Evolutionary conservation across 352 stramenopile genomes (phyloP), one percentile per base, ranked within the genome.

Genomic region (Globisporangium ultimum): DNA sequence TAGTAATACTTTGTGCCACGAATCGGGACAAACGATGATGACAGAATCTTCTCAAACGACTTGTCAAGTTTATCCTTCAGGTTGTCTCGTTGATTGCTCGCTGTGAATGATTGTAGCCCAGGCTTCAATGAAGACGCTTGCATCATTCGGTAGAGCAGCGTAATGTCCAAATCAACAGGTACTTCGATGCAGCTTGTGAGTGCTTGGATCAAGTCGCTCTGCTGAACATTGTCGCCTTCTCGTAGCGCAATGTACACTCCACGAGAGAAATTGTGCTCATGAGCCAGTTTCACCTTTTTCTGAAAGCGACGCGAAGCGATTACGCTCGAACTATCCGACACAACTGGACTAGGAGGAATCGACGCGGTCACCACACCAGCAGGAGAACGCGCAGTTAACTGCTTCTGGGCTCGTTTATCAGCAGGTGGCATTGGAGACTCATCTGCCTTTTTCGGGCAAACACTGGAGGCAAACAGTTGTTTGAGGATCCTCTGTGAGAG

Each of bases 231-330:
- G n/a, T 73, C 76, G 21, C 80, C 81, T 66, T 92, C 81, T 24
- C 87, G 78, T 15, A 96, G 58, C 10, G 86, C 75, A 36, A 93
- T 79, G 55, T 96, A 95, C 32, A 96, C 84, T 48, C 85, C 87
- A 52, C 86, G 80, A 46, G 87, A 93, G 53, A 96, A 96, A 48
- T 95, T 96, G 59, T 93, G 83, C 47, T 96, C 85, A 48, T 96
- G 87, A 0, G 86, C 87, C 36, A 79, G 78, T 60, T 93, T 94
- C 4, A 96, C 71, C 46, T 90, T 88, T 57, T 92, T 91, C 46
- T 80, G 74, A 58, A 93, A 95, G 14, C 74, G 76, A 51, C 62
- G 60, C 49, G 71, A 80, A 2, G 70, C 69, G 24, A 83, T 61
- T 53, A 71, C 54, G 51, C 65, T 73, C 20, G 67, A 58, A 15